phyloP scores from a whole-genome alignment of 169 alveolate species.

The Sarcocystis neurona region DNA sequence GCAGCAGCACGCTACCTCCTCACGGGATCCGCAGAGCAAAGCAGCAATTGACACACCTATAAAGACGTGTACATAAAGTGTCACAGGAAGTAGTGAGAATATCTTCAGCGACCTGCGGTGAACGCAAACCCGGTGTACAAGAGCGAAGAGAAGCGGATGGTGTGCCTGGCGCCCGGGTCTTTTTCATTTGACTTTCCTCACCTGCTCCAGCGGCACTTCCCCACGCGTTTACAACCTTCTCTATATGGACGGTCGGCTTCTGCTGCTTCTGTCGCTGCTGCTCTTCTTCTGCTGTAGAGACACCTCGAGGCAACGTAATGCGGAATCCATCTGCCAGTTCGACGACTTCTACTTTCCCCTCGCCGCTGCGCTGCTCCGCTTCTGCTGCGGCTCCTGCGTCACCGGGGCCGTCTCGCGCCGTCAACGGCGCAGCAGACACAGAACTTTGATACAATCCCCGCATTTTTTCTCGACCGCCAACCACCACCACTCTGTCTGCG shows the following conservation, averaged over 20 bases:
- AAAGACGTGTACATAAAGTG: no score
- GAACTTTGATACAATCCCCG: no score
- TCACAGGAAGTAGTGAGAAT: not conserved
- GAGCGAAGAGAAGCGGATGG: not conserved
- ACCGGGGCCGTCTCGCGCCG: no score
- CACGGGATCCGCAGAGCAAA: no score
- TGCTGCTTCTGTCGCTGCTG: not conserved
- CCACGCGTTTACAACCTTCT: constrained; percentile 33
- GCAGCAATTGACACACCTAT: no score
- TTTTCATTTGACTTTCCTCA: not conserved
- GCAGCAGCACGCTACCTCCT: no score
- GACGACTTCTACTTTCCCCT: not conserved
- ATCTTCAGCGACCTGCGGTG: not conserved
- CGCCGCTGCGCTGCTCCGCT: no score
- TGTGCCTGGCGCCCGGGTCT: not conserved
- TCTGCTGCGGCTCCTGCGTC: no score
- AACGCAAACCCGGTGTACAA: not conserved
- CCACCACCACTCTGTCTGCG: no score
- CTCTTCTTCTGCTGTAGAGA: not conserved
- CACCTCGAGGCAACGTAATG: not conserved
- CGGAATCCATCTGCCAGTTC: not conserved
- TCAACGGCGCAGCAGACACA: no score
- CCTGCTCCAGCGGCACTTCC: constrained; percentile 58
- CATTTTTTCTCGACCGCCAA: no score
- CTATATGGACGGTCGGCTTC: not conserved